A percentile compares a stretch with the other conserved stretches of the same genome.
Conservation (phyloP, 192 early-diverging fungal species). For the Cetraspora pellucida region DNA sequence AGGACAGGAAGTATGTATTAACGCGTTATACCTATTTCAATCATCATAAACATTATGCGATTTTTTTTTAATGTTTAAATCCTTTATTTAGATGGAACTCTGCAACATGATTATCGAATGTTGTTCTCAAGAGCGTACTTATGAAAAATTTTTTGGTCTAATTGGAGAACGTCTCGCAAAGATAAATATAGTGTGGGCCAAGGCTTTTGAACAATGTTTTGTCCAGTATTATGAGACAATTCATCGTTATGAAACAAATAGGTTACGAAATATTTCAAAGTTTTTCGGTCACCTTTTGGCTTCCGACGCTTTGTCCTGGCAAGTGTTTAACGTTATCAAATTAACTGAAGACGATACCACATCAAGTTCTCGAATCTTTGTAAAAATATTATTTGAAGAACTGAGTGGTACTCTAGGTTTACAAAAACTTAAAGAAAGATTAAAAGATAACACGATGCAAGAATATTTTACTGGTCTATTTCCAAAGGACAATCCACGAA, state of each 20-base stretch:
- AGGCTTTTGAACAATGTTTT: slow-evolving; percentile 78
- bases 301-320: slow-evolving; percentile 84
- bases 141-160: slow-evolving; percentile 90
- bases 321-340: slow-evolving; percentile 73
- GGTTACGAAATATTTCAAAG: slow-evolving; percentile 89
- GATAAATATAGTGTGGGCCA: slow-evolving; percentile 76
- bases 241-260: slow-evolving; percentile 91
- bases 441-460: slow-evolving; percentile 64
- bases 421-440: slow-evolving; percentile 68
- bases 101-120: slow-evolving; percentile 98
- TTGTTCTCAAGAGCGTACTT: slow-evolving; percentile 94
- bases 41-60: not conserved
- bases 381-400: slow-evolving; percentile 94
- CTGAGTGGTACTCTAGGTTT: slow-evolving; percentile 83
- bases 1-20: slow-evolving; percentile 69
- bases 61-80: slow-evolving; percentile 1
- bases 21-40: not conserved
- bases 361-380: slow-evolving; percentile 93
- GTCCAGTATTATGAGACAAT: slow-evolving; percentile 86
- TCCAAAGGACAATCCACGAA: slow-evolving; percentile 83
- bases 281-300: slow-evolving; percentile 88
- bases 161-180: slow-evolving; percentile 93
- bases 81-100: slow-evolving; percentile 70
- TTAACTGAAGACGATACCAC: slow-evolving; percentile 97
- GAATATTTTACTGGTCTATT: slow-evolving; percentile 87